Base-by-base conservation (phyloP, 169 alveolate species). In the Cryptosporidium ryanae region DNA sequence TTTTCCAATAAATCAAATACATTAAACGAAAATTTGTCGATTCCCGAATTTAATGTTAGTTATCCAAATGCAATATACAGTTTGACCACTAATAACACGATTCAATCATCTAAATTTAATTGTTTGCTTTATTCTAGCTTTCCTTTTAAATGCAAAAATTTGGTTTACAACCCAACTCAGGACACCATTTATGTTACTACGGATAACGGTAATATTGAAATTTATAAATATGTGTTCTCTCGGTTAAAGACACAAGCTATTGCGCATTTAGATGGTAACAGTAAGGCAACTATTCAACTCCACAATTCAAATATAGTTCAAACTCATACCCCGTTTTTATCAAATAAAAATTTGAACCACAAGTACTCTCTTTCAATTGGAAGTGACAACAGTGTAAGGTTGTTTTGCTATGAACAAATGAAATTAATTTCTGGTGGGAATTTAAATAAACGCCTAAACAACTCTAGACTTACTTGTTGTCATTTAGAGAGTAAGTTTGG, bases 391-490 rank as follows among this genome's bases (percentile, higher is more conserved):
- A 76, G 87, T 34, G 50, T 76, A 27, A 38, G 87, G 23, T 38
- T 76, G 17, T 76, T 76, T 59, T 76, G 87, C 27, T 34, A 57
- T 34, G 71, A 76, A 4, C 76, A 76, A 59, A 76, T 76, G 87
- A 59, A 76, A 55, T 38, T 76, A 13, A 55, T 76, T 8, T 76
- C 87, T 23, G 87, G 87, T 59, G 87, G 87, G 43, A 76, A 76
- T 55, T 34, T 76, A 32, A 76, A 55, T 43, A 76, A 76, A n/a
- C 70, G 87, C 8, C 2, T 76, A 44, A 55, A 76, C 52, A 63
- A 63, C 38, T 59, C 87, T 0, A 59, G 64, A 76, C 25, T 76
- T 15, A 57, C 32, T 0, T 38, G 71, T n/a, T 76, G 87, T 43
- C 63, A 59, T 59, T 48, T 76, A 59, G 87, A 76, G 63, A 10